Conservation (phyloP, 306 rosid species). For the Gleditsia sinensis region DNA sequence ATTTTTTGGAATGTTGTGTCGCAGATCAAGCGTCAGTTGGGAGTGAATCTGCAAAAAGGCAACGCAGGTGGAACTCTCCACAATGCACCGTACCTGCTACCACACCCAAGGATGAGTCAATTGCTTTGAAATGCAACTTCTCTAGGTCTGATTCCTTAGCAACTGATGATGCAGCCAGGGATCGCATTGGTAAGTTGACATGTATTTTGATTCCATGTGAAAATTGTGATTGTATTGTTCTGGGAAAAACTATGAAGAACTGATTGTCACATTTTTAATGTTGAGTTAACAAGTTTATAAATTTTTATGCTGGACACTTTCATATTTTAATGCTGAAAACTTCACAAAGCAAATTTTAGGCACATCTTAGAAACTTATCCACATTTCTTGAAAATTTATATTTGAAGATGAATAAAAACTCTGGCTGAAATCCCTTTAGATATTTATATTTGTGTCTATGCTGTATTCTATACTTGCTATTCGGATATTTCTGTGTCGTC, state of each 20-base stretch:
- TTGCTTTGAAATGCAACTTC: slow-evolving; percentile 57
- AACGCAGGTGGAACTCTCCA: slow-evolving; percentile 81
- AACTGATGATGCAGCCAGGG: slow-evolving; percentile 70
- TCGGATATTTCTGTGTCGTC: background rate
- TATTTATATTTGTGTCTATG: background rate
- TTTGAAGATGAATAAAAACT: background rate
- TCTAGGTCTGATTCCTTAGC: slow-evolving; percentile 74
- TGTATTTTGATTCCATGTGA: background rate
- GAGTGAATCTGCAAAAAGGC: slow-evolving; percentile 83
- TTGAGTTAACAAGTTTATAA: background rate
- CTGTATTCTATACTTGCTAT: background rate
- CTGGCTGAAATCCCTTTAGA: background rate
- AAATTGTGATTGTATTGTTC: background rate
- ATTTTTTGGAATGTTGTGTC: slow-evolving; percentile 24
- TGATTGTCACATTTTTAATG: background rate
- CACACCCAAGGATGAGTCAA: slow-evolving; percentile 60
- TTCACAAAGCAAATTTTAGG: background rate
- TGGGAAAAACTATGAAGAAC: background rate
- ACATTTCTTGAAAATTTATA: slow-evolving; percentile 3
- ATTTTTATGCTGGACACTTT: slow-evolving; percentile 11
- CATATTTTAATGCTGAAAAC: no score
- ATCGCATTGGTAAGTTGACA: slow-evolving; percentile 79
- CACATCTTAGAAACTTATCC: background rate
- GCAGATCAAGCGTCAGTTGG: slow-evolving; percentile 64
- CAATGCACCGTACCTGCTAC: slow-evolving; percentile 52